Base-by-base conservation (phyloP, 371 early-diverging fungal genomes). In the Apophysomyces trapeziformis region DNA sequence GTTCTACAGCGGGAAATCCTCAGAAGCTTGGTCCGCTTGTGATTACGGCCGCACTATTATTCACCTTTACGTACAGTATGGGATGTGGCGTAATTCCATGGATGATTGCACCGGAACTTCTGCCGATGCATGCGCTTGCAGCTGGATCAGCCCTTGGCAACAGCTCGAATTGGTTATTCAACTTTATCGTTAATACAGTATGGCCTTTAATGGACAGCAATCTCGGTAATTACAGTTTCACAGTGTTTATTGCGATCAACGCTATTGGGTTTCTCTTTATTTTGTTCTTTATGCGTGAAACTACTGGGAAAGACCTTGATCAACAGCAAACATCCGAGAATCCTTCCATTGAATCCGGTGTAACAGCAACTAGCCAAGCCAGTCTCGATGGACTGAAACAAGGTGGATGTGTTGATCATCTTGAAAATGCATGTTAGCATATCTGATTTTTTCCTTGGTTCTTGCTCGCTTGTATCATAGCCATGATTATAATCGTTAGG, bases 51-150 rank as follows among this genome's bases (percentile, higher is more conserved):
- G 80, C 76, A n/a, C 46, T 82, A 26, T 32, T 77, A 26, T 82
- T 74, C 58, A 73, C 74, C 6, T 72, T 72, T 35, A 74, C 79
- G 4, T 82, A 82, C 63, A 69, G 71, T 61, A 72, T 75, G 66
- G 82, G 82, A 13, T 82, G 82, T 65, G 82, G 82, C 72, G 82
- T 82, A 3, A 76, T 82, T 64, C 82, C 82, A 16, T 82, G 82
- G 82, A 66, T 82, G 65, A 77, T 79, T 67, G 82, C 82, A 21
- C 80, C 80, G 16, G 82, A 82, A 67, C 65, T 82, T 18, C 62
- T 82, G 50, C 82, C 82, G 14, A 70, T 82, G 62, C 69, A 71
- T 41, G 82, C 82, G 18, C 65, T 82, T 16, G 70, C 79, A 13
- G 66, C 82, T 59, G 82, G 77, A 56, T 77, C 77, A 57, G 82